These are phyloP conservation scores for Nakazawaea populi DNA, from an alignment of 805 yeast genomes.

Conservation along the genomic window DNA sequence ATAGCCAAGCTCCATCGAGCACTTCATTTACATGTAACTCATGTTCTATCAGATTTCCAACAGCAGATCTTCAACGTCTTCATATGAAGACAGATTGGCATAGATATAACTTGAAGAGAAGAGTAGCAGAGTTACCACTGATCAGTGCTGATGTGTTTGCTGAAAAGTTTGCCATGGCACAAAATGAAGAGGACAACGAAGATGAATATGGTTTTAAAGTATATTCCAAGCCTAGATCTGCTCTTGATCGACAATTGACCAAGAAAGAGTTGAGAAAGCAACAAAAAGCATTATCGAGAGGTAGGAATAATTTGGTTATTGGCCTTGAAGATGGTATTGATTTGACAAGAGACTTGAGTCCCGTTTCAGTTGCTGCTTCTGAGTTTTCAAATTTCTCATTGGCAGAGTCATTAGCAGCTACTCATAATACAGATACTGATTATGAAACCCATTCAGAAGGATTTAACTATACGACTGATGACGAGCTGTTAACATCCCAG, in stretches of 20 bases:
- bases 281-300: conserved; percentile 18
- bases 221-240: conserved; percentile 20
- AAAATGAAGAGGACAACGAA: conserved; percentile 22
- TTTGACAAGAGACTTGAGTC: conserved; percentile 36
- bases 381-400: conserved; percentile 51
- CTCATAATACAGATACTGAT: conserved; percentile 16
- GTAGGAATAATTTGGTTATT: conserved; percentile 17
- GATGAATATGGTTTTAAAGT: conserved; percentile 53
- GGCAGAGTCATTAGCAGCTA: conserved; percentile 28
- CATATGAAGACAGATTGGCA: conserved; percentile 99
- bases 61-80: conserved; percentile 78
- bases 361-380: conserved; percentile 50
- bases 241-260: conserved; percentile 28
- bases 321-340: conserved; percentile 2
- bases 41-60: conserved; percentile 74
- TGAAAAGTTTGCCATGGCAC: conserved; percentile 11
- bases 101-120: conserved; percentile 87
- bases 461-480: conserved; percentile 21
- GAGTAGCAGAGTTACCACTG: conserved; percentile 80
- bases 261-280: conserved; percentile 31
- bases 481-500: conserved; percentile 10
- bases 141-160: conserved; percentile 56
- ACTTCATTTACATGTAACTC: conserved; percentile 70
- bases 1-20: conserved; percentile 23
- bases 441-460: conserved; percentile 32